Base-by-base conservation (phyloP, 345 rosid genomes). In the Rhizophora apiculata region DNA sequence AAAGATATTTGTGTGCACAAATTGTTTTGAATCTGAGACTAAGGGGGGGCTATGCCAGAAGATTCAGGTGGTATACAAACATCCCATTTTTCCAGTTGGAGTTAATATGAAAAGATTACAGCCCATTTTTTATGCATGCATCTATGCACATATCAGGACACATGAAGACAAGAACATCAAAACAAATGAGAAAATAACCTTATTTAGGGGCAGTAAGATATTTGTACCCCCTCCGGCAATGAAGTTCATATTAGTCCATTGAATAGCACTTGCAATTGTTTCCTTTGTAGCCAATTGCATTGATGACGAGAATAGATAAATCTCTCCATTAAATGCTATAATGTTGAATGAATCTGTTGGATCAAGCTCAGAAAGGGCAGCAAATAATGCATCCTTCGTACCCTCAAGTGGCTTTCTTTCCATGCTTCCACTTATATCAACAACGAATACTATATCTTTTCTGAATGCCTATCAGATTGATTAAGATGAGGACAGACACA, bases 351-450 rank as follows among this genome's bases (percentile, higher is more conserved):
- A 84, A 89, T 95, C 99, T 67, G 74, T 84, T 18, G 86, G 80
- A 76, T 71, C 81, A 62, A 92, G 91, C 80, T 80, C 77, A 60
- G 72, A 71, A 60, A 95, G 86, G 18, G 91, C 85, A 49, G 76
- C 65, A 51, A 75, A 72, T 78, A 95, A 60, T 30, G 94, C 98
- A 70, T 68, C 82, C 76, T 86, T 85, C 26, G 88, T 85, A 73
- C 76, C 83, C 85, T 83, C 90, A 27, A 95, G 86, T 56, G 87
- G 80, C 81, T 75, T 87, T 72, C 96, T 96, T 70, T 54, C 69
- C 98, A 95, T 92, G 78, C 99, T 95, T 77, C 79, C 87, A 82
- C 98, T 95, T 76, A 90, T 83, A 73, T 95, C 99, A 80, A 92
- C 84, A 76, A 90, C 79, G 82, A 88, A 95, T 67, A 95, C 76